Evolutionary conservation across 1,284 basidiomycete species (phyloP), one percentile per base, ranked within the genome.

Genomic region (Xerocomus nothofagi): DNA sequence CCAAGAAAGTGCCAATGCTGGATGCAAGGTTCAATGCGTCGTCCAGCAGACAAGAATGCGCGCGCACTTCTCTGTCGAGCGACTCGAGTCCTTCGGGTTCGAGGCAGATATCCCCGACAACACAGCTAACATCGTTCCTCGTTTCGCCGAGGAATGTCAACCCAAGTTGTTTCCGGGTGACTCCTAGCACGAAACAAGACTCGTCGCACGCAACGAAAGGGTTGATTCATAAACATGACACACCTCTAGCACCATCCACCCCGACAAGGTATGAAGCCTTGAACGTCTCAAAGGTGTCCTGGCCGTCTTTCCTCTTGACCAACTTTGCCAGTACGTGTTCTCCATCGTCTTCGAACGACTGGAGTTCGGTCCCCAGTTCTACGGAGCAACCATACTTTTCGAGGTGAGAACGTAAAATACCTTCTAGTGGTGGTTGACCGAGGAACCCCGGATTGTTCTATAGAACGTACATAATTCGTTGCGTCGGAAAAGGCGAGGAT

Each of bases 121-220:
- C 55, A 11, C 70, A 57, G 12, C 58, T 57, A 15, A 73, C 58
- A 9, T 70, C 58, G 6, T 63, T 60, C 30, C 59, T 61, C 0
- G 71, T 73, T 50, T 81, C 74, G 0, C 79, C 79, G 1, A 75
- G 47, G 50, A 80, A 79, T 0, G 66, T 52, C 21, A 79, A 53
- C 0, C 72, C 73, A 8, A 78, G 66, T 26, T 67, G 61, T 50
- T 79, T 78, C 41, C 76, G 67, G n/a, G 74, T 68, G 17, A 48
- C 34, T 3, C 68, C 56, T 61, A n/a, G 12, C 8, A 31, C 6
- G 24, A 41, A 27, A 39, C 2, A 23, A 3, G 12, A 27, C 12
- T 6, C 6, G 11, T 34, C 15, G 3, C 18, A 38, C 12, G 32
- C 20, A 30, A 18, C 8, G 12, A 37, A 31, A 24, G 6, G 9